Evolutionary conservation across 768 basidiomycete genomes (phyloP).

Genomic region (Xanthoconium stramineum): DNA sequence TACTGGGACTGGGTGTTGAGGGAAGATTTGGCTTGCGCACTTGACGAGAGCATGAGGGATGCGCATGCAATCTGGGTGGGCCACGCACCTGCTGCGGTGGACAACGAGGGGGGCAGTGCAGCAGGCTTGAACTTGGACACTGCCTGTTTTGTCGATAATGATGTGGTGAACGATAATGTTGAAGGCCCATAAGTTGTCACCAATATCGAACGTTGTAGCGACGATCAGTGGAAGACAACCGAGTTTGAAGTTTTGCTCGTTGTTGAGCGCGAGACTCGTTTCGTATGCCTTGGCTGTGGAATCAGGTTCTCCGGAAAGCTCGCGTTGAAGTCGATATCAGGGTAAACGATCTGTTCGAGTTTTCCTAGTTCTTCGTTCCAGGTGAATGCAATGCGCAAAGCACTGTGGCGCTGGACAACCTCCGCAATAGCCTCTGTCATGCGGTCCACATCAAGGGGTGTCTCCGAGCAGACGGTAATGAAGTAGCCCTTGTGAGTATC

Average conservation of each 20-base stretch:
- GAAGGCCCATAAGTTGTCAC: conserved; percentile 23
- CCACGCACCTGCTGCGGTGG: conserved; percentile 13
- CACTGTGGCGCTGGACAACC: conserved; percentile 29
- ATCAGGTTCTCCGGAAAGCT: conserved; percentile 20
- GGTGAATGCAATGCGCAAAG: conserved; percentile 28
- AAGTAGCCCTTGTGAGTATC: conserved; percentile 30
- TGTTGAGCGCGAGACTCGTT: conserved; percentile 26
- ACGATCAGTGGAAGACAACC: conserved; percentile 25
- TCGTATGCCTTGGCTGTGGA: conserved; percentile 27
- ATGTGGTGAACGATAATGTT: conserved; percentile 31
- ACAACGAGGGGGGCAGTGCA: neutral
- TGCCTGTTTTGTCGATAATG: conserved; percentile 27
- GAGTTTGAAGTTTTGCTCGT: conserved; percentile 22
- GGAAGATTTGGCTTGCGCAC: conserved; percentile 36
- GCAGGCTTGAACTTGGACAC: conserved; percentile 50
- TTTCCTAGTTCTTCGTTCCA: conserved; percentile 31
- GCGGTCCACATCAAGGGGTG: conserved; percentile 24
- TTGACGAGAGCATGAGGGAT: conserved; percentile 14
- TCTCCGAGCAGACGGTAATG: conserved; percentile 19
- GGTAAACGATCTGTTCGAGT: conserved; percentile 29
- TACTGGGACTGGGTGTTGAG: conserved; percentile 43
- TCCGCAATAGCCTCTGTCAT: conserved; percentile 28
- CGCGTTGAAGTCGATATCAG: conserved; percentile 23
- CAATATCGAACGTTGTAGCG: conserved; percentile 27
- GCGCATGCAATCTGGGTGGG: neutral